Conservation (phyloP, 768 basidiomycete genomes). For the Rhodotorula babjevae region DNA sequence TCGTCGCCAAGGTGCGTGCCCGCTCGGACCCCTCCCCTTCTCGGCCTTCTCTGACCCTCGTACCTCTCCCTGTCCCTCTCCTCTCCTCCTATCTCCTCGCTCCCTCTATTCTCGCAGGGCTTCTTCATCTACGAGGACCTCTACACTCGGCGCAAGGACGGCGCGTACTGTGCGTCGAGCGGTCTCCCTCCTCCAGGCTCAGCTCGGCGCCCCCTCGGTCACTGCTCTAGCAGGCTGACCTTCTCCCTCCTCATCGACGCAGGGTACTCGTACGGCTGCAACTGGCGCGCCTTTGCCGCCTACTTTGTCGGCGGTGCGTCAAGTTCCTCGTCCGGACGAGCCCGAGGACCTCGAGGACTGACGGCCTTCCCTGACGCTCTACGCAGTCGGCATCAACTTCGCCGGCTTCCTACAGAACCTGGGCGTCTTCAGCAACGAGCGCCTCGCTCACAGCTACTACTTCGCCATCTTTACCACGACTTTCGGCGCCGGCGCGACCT, state of each 20-base stretch:
- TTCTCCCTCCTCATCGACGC: too few relatives aligned
- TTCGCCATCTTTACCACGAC: conserved; percentile 23
- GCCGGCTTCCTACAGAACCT: conserved; percentile 20
- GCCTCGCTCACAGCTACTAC: conserved; percentile 6
- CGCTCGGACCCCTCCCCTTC: too few relatives aligned
- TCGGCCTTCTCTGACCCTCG: too few relatives aligned
- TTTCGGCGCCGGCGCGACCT: conserved; percentile 2
- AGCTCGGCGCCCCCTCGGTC: too few relatives aligned
- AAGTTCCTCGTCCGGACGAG: too few relatives aligned
- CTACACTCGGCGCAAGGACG: neutral
- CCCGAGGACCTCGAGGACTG: too few relatives aligned
- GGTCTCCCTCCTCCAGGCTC: neutral
- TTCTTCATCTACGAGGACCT: conserved; percentile 10
- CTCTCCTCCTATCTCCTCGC: too few relatives aligned
- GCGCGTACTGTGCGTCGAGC: conserved; percentile 12
- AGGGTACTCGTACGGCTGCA: conserved; percentile 15
- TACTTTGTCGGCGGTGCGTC: conserved; percentile 1
- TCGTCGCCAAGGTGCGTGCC: conserved; percentile 16
- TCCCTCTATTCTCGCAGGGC: conserved; percentile 24
- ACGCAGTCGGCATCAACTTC: neutral
- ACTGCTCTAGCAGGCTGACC: too few relatives aligned
- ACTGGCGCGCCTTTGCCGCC: conserved; percentile 13
- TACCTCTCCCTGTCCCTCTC: too few relatives aligned
- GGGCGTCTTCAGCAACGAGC: neutral
- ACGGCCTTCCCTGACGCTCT: too few relatives aligned